Evolutionary conservation across 2,329 filamentous ascomycete genomes (phyloP), one percentile per base, ranked within the genome.

Genomic region (Aspergillus sojae): DNA sequence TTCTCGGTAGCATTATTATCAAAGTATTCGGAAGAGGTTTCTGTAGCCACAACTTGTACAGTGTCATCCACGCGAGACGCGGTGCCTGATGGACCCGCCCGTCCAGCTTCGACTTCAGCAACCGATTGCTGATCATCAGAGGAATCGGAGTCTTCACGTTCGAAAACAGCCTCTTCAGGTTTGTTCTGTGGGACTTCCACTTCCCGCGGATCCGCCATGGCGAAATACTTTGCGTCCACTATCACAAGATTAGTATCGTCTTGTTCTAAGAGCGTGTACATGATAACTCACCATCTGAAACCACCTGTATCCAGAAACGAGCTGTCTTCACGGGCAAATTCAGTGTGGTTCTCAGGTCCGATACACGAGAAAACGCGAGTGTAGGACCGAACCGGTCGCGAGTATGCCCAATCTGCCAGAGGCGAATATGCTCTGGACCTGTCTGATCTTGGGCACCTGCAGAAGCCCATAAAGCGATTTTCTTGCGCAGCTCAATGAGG

Each of bases 371-470:
- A 57, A 80, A 76, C 1, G 72, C 72, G 4, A 79, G 67, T 5
- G 75, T 76, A 5, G 78, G 72, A 1, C 72, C 71, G 43, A 71
- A 75, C 19, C 72, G 69, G 46, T 74, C 71, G 59, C 72, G 73
- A 48, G 72, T 72, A 36, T 76, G 75, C 43, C 77, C 77, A 46
- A 80, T 74, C 52, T 75, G 72, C 79, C 79, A 81, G 23, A 81
- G 70, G 43, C 78, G 79, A 52, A 80, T 71, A 53, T 74, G 70
- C 58, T 80, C 75, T 1, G 76, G 69, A 12, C 65, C 65, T 43
- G 75, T 63, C 5, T 61, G 57, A 1, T 62, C 54, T 9, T 73
- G 68, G 1, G 66, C 57, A 3, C 65, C 71, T 6, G 70, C 67
- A 16, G 75, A 75, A 30, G 75, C 71, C 67, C 72, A 74, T 9